Evolutionary conservation across 176 grass and related monocot species (phyloP), one percentile per base, ranked within the genome.

Genomic region (Phoenix roebelenii): DNA sequence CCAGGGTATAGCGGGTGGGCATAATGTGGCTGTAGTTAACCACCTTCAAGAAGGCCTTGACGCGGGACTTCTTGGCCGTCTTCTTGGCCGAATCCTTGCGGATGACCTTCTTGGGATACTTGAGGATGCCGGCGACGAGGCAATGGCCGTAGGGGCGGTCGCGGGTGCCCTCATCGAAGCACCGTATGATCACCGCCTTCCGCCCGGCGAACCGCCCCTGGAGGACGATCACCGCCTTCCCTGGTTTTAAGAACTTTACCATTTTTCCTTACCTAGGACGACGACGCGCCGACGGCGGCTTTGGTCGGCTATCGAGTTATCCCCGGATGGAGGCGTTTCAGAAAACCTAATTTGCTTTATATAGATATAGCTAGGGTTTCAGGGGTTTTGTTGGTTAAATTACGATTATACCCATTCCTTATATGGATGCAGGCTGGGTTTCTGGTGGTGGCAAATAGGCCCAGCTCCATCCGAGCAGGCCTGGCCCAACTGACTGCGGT

Each of bases 1-100:
- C 83, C 25, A 86, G 77, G 51, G 83, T 81, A 73, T 86, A 86
- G 50, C 77, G 72, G 23, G 83, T 85, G 58, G 83, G 83, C 83
- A 86, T 86, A 73, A 86, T 68, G 73, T 86, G 83, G n/a, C 77
- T 81, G 83, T 81, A 86, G 73, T 86, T 86, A n/a, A 81, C 83
- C 50, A 86, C 50, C 77, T 86, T 86, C 54, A 86, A 59, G 68
- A 86, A 86, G 23, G 77, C 79, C 83, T 86, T 86, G 75, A 86
- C 83, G 63, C 77, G 77, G 18, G 83, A 86, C 68, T 86, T 86
- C 73, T 86, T 86, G 3, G 77, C 83, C 3, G 83, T 86, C 68
- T 86, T 86, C 77, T 86, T 86, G 0, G 73, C 77, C 0, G 83
- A 81, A 68, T 86, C 83, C 73, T 81, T 81, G 25, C 83, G 77